phyloP scores from a whole-genome alignment of 129 eudicot genomes.

The Helichrysum umbraculigerum region DNA sequence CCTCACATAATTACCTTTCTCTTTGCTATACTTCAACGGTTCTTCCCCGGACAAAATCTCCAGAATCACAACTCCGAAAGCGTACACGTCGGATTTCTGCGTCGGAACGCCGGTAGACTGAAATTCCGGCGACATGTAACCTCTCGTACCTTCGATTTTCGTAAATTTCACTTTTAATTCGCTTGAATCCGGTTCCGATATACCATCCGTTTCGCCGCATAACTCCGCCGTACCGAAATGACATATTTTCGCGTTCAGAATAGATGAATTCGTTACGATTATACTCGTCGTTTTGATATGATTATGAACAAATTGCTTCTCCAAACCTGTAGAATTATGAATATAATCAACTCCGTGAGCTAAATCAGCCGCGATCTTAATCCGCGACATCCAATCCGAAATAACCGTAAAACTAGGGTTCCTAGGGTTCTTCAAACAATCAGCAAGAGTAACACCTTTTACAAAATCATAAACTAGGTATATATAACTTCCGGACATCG shows the following conservation, averaged over 20 bases:
- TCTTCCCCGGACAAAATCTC: conserved; percentile 78
- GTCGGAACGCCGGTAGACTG: conserved; percentile 56
- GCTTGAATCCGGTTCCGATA: conserved; percentile 3
- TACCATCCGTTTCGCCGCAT: conserved; percentile 54
- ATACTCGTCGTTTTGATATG: conserved; percentile 72
- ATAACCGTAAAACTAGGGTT: conserved; percentile 69
- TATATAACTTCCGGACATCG: conserved; percentile 60
- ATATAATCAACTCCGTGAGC: conserved; percentile 89
- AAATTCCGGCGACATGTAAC: conserved; percentile 92
- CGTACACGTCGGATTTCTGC: conserved; percentile 67
- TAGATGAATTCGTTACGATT: conserved; percentile 37
- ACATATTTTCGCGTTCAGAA: conserved; percentile 62
- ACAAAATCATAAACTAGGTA: conserved; percentile 75
- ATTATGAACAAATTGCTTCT: conserved; percentile 61
- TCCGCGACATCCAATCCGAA: conserved; percentile 66
- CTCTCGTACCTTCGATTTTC: conserved; percentile 78
- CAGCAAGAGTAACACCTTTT: conserved; percentile 55
- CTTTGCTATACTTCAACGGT: conserved; percentile 47
- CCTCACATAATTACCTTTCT: conserved; percentile 47
- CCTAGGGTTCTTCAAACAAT: conserved; percentile 56
- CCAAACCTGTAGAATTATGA: conserved; percentile 72
- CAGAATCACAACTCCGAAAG: conserved; percentile 79
- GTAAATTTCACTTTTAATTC: conserved; percentile 37
- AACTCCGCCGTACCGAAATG: conserved; percentile 92
- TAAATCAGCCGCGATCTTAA: conserved; percentile 60